These are phyloP conservation scores for Artemisia annua DNA, from an alignment of 129 eudicot genomes.

Conservation along the genomic window DNA sequence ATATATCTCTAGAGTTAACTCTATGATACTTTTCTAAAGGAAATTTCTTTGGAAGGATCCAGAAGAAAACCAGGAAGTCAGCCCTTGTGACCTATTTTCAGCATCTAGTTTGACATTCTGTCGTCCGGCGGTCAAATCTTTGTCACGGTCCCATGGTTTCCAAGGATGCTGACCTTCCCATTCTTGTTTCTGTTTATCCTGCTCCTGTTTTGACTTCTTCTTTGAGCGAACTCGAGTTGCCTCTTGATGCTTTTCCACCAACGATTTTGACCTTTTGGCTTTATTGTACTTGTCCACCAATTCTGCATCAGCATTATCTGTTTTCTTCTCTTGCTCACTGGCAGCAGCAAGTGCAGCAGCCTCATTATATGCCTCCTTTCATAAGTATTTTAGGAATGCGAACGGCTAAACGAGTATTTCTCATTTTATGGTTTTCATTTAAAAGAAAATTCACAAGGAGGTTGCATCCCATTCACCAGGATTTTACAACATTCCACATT, in stretches of 20 bases:
- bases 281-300: constrained; percentile 88
- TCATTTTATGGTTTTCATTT: background rate
- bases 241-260: constrained; percentile 90
- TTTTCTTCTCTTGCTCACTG: constrained; percentile 48
- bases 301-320: constrained; percentile 57
- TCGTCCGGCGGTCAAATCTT: constrained; percentile 91
- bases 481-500: background rate
- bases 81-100: constrained; percentile 67
- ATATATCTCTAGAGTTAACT: constrained; percentile 8
- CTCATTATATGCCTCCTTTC: constrained; percentile 75
- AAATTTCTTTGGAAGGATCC: constrained; percentile 88
- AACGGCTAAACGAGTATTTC: background rate
- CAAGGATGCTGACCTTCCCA: constrained; percentile 98
- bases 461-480: background rate
- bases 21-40: constrained; percentile 38
- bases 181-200: constrained; percentile 45
- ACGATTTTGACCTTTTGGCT: constrained; percentile 79
- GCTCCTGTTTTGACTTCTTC: constrained; percentile 49
- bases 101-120: constrained; percentile 78
- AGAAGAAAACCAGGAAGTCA: constrained; percentile 85
- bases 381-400: background rate
- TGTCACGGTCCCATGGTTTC: constrained; percentile 99
- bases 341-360: constrained; percentile 92
- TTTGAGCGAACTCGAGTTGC: constrained; percentile 45
- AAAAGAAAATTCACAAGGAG: background rate